Conservation (phyloP, 192 early-diverging fungal species). For the Cladochytrium replicatum region DNA sequence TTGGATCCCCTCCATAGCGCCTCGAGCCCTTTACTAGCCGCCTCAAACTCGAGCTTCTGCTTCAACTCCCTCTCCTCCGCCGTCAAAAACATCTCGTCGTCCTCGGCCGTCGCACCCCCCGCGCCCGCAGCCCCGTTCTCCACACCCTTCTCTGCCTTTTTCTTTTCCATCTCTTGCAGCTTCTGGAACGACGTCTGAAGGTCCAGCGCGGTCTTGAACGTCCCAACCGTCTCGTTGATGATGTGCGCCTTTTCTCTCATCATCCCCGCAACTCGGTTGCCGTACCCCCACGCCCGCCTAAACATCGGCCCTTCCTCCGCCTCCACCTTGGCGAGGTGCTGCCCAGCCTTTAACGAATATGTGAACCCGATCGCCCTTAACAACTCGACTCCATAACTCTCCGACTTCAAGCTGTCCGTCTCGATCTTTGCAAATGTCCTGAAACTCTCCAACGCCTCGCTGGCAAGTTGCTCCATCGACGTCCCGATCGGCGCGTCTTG, state of each 20-base stretch:
- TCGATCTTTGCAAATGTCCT: slow-evolving; percentile 61
- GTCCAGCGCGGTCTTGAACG: slow-evolving; percentile 85
- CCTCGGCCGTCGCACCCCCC: slow-evolving; percentile 31
- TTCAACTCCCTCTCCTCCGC: slow-evolving; percentile 29
- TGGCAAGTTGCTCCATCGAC: slow-evolving; percentile 29
- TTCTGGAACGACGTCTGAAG: slow-evolving; percentile 83
- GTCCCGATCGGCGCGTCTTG: slow-evolving; percentile 13
- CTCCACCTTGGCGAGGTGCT: slow-evolving; percentile 56
- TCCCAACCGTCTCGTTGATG: slow-evolving; percentile 80
- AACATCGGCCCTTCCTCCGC: slow-evolving; percentile 44
- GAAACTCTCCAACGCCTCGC: slow-evolving; percentile 53
- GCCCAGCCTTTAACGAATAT: slow-evolving; percentile 80
- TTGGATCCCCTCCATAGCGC: slow-evolving; percentile 90
- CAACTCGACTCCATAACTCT: slow-evolving; percentile 88
- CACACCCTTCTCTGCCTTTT: slow-evolving; percentile 51
- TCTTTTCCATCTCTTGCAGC: slow-evolving; percentile 83
- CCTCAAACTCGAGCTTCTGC: slow-evolving; percentile 38
- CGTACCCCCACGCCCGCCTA: slow-evolving; percentile 36
- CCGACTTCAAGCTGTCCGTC: slow-evolving; percentile 77
- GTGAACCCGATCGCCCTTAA: slow-evolving; percentile 88
- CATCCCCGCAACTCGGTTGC: slow-evolving; percentile 22
- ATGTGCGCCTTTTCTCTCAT: slow-evolving; percentile 87
- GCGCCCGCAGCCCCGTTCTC: slow-evolving; percentile 57
- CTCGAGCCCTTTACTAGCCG: slow-evolving; percentile 67
- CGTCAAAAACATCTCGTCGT: slow-evolving; percentile 17